phyloP scores from a whole-genome alignment of 1,284 basidiomycete genomes.

The Apiotrichum laibachii region DNA sequence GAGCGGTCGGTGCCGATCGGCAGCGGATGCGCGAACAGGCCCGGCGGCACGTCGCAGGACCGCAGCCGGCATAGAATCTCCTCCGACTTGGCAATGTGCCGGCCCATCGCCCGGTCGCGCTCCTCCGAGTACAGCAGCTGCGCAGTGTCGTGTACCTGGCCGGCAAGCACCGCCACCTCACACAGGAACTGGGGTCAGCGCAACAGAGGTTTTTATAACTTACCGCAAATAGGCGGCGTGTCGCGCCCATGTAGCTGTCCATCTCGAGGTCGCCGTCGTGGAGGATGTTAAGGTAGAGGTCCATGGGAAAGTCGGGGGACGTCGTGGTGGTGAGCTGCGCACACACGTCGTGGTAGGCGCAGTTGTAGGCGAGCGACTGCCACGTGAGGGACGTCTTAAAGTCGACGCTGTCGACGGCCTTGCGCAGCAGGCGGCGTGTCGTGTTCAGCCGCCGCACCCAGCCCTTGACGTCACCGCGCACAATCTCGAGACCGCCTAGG shows the following conservation, averaged over 20 bases:
- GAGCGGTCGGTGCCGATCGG: slow-evolving; percentile 22
- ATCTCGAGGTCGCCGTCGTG: slow-evolving; percentile 22
- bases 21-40: slow-evolving; percentile 16
- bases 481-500: slow-evolving; percentile 34
- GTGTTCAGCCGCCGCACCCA: slow-evolving; percentile 24
- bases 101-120: slow-evolving; percentile 8
- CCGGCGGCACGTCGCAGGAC: slow-evolving; percentile 10
- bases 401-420: slow-evolving; percentile 18
- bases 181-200: slow-evolving; percentile 25
- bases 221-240: slow-evolving; percentile 28
- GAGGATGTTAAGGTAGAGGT: slow-evolving; percentile 31
- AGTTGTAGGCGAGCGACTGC: slow-evolving; percentile 29
- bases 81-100: slow-evolving; percentile 13
- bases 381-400: slow-evolving; percentile 20
- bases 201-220: neutral
- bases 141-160: slow-evolving; percentile 16
- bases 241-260: slow-evolving; percentile 35
- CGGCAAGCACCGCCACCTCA: slow-evolving; percentile 28
- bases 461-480: slow-evolving; percentile 25
- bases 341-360: slow-evolving; percentile 34
- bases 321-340: slow-evolving; percentile 23
- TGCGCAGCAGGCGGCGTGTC: slow-evolving; percentile 18
- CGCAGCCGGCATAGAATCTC: slow-evolving; percentile 10
- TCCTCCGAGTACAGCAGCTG: slow-evolving; percentile 5
- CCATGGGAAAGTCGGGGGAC: slow-evolving; percentile 28